These are phyloP conservation scores for Neurospora sp. DNA, from an alignment of 495 filamentous ascomycete genomes.

Conservation along the genomic window DNA sequence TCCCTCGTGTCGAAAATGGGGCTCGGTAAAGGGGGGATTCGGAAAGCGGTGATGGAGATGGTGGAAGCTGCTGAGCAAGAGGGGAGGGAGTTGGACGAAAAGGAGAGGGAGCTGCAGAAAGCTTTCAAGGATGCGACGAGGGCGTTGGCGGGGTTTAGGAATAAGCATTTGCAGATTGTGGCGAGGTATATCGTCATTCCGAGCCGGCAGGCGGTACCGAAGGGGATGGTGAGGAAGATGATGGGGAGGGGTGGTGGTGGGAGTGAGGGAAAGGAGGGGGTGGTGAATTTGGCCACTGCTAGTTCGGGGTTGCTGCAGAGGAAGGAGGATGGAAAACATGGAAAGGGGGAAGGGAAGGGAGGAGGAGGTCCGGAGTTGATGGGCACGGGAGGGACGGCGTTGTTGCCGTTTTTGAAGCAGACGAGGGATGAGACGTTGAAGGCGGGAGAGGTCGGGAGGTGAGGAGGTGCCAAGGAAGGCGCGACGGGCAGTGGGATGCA, in stretches of 20 bases:
- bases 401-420: conserved; percentile 91
- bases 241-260: background rate
- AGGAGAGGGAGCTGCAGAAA: conserved; percentile 48
- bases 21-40: conserved; percentile 4
- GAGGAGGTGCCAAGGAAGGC: background rate
- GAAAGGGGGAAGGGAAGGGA: too few relatives aligned
- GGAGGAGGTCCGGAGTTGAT: conserved; percentile 45
- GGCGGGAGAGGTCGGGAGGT: conserved; percentile 4
- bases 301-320: conserved; percentile 24
- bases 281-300: conserved; percentile 54
- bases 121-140: conserved; percentile 75
- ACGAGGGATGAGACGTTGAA: conserved; percentile 72
- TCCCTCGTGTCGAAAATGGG: conserved; percentile 54
- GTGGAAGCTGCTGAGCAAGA: conserved; percentile 14
- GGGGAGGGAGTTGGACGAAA: conserved; percentile 49
- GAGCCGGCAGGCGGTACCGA: conserved; percentile 20
- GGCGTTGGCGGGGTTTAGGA: conserved; percentile 71
- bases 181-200: conserved; percentile 84
- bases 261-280: conserved; percentile 1
- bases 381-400: conserved; percentile 80
- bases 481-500: background rate
- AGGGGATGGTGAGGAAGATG: too few relatives aligned
- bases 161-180: conserved; percentile 88
- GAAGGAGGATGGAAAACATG: background rate
- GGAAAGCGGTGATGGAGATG: conserved; percentile 6